phyloP scores from a whole-genome alignment of 495 filamentous ascomycete species.

The Xylaria grammica region DNA sequence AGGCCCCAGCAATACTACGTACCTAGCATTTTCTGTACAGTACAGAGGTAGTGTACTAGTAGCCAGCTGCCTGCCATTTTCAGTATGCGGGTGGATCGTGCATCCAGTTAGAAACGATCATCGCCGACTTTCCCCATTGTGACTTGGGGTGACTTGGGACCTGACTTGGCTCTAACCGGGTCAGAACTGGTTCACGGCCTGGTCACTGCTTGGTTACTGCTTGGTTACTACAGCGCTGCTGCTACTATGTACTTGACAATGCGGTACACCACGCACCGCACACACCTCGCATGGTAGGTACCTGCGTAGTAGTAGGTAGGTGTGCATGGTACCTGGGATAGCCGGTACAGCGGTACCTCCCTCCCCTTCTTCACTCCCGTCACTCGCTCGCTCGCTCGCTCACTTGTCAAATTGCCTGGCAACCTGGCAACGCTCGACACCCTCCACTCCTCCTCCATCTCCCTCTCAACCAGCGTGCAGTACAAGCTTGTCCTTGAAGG shows the following conservation, averaged over 20 bases:
- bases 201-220: no score
- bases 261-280: no score
- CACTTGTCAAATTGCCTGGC: conserved; percentile 26
- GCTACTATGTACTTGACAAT: no score
- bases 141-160: neutral
- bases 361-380: no score
- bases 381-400: no score
- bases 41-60: no score
- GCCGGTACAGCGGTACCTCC: no score
- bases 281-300: no score
- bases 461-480: conserved; percentile 24
- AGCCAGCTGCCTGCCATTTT: conserved; percentile 21
- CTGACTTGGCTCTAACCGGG: neutral
- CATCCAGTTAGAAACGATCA: conserved; percentile 6
- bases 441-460: conserved; percentile 16
- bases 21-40: neutral
- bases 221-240: no score
- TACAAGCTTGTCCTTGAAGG: neutral
- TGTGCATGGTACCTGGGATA: neutral
- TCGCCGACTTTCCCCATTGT: conserved; percentile 11
- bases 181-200: neutral
- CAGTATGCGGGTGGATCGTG: neutral
- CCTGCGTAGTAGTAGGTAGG: no score
- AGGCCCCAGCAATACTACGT: no score
- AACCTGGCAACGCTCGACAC: conserved; percentile 23